phyloP scores from a whole-genome alignment of 2,329 filamentous ascomycete species.

The Microdochium bolleyi region DNA sequence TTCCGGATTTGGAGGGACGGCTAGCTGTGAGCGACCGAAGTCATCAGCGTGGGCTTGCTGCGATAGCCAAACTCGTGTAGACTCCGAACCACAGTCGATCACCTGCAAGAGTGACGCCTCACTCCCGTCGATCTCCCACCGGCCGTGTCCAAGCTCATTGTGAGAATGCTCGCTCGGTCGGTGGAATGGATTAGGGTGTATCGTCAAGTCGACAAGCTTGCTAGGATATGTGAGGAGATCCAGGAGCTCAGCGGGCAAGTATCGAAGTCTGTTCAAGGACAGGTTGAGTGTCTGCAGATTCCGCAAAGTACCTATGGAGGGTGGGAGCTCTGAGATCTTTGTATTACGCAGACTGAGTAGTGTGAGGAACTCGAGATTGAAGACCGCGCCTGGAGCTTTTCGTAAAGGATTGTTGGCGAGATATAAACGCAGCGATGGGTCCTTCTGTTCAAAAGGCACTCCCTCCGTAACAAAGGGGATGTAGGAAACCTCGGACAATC shows the following conservation, averaged over 20 bases:
- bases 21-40: neutral
- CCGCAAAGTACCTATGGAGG: conserved; percentile 46
- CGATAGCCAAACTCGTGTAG: neutral
- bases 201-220: conserved; percentile 41
- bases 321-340: conserved; percentile 50
- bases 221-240: conserved; percentile 37
- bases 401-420: conserved; percentile 51
- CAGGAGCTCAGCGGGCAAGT: conserved; percentile 56
- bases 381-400: conserved; percentile 50
- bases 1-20: neutral
- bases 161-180: conserved; percentile 21
- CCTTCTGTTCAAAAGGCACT: conserved; percentile 50
- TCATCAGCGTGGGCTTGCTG: neutral
- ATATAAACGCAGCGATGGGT: conserved; percentile 53
- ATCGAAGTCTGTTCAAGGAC: conserved; percentile 52
- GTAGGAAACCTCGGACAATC: conserved; percentile 44
- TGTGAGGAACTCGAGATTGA: conserved; percentile 52
- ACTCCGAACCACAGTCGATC: neutral
- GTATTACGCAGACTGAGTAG: conserved; percentile 62
- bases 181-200: conserved; percentile 58
- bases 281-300: conserved; percentile 58
- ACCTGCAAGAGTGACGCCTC: conserved; percentile 1
- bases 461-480: conserved; percentile 46
- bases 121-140: conserved; percentile 2
- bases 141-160: conserved; percentile 2